phyloP scores from a whole-genome alignment of 192 early-diverging fungal species.

The Coemansia nantahalensis region DNA sequence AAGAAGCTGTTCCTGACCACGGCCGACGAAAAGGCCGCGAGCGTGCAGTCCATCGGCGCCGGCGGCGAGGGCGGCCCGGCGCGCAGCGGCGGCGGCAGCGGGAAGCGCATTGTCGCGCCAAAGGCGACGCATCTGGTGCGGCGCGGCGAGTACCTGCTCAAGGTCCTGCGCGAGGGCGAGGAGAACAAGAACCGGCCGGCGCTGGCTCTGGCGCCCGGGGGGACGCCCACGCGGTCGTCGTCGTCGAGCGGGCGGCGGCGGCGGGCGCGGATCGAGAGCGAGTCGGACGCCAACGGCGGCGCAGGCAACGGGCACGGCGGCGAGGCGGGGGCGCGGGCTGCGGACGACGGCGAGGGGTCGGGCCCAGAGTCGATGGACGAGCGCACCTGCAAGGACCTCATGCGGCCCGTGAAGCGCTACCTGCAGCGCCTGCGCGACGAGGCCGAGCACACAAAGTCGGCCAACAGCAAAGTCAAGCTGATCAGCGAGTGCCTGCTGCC shows the following conservation, averaged over 20 bases:
- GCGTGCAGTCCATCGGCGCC: conserved; percentile 30
- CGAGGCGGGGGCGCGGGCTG: neutral
- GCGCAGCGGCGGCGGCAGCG: conserved; percentile 6
- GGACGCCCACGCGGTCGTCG: conserved; percentile 2
- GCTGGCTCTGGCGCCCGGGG: conserved; percentile 12
- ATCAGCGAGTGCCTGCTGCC: conserved; percentile 59
- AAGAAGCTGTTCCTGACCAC: conserved; percentile 81
- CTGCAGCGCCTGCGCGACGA: conserved; percentile 59
- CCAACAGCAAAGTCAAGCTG: conserved; percentile 54
- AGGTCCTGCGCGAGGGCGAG: conserved; percentile 73
- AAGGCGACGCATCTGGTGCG: conserved; percentile 83
- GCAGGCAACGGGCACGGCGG: conserved; percentile 15
- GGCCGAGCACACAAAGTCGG: conserved; percentile 51
- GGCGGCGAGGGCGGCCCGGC: conserved; percentile 6
- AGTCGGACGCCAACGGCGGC: conserved; percentile 30
- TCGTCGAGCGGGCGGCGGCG: conserved; percentile 27
- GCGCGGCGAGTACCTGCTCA: conserved; percentile 88
- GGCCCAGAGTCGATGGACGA: conserved; percentile 57
- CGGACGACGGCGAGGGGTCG: conserved; percentile 40
- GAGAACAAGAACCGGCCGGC: conserved; percentile 34
- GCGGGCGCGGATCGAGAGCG: conserved; percentile 28
- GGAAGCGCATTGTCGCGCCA: conserved; percentile 60
- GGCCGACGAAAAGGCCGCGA: conserved; percentile 53
- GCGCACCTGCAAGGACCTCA: conserved; percentile 62
- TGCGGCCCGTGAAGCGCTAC: conserved; percentile 64